Conservation (phyloP, 2,329 filamentous ascomycete genomes). For the Byssothecium circinans region DNA sequence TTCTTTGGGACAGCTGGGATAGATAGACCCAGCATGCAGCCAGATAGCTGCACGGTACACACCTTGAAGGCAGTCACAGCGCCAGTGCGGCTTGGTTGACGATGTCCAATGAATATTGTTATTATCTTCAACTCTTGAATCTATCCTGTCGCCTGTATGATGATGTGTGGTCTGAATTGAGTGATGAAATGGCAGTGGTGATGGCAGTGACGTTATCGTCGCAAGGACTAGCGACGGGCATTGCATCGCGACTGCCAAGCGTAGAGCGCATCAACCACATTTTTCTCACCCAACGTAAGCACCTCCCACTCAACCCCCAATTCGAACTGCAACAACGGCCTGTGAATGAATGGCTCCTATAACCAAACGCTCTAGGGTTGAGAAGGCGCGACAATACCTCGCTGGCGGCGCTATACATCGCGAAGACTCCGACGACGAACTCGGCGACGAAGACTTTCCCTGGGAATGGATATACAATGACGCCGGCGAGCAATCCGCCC, state of each 20-base stretch:
- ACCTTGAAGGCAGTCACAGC: conserved; percentile 13
- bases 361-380: conserved; percentile 45
- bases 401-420: conserved; percentile 64
- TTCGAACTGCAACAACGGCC: conserved; percentile 21
- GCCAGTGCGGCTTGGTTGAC: conserved; percentile 31
- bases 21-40: conserved; percentile 17
- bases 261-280: conserved; percentile 32
- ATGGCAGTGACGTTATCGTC: neutral
- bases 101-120: conserved; percentile 16
- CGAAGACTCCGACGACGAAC: conserved; percentile 87
- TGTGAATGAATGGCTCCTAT: conserved; percentile 43
- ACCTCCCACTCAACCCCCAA: conserved; percentile 1
- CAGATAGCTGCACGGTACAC: conserved; percentile 10
- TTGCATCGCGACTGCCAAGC: conserved; percentile 34
- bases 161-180: too few relatives aligned
- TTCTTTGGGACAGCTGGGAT: conserved; percentile 16
- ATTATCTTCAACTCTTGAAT: conserved; percentile 3
- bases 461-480: conserved; percentile 61
- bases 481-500: conserved; percentile 18
- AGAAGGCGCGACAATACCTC: conserved; percentile 54
- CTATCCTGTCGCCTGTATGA: neutral
- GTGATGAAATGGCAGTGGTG: too few relatives aligned
- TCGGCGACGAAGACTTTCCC: conserved; percentile 56
- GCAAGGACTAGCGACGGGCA: conserved; percentile 10
- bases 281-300: conserved; percentile 28